Conservation (phyloP, 441 rosid genomes). For the Breynia disticha region DNA sequence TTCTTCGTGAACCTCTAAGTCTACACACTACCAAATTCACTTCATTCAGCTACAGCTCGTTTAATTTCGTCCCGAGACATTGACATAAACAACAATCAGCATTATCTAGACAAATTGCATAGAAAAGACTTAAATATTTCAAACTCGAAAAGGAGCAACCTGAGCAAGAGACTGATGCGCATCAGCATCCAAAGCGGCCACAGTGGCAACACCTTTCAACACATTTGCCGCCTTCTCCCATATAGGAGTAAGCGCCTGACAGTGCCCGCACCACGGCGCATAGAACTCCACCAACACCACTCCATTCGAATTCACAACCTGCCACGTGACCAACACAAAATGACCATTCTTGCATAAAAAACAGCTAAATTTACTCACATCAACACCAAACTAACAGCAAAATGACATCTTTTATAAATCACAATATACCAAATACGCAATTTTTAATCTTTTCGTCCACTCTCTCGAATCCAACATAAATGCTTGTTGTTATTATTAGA, state of each 20-base stretch:
- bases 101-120: too few relatives aligned
- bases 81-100: too few relatives aligned
- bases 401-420: too few relatives aligned
- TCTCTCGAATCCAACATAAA: constrained; percentile 10
- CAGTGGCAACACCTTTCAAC: constrained; percentile 90
- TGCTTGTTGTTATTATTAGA: not conserved
- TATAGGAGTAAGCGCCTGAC: constrained; percentile 76
- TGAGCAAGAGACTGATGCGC: constrained; percentile 90
- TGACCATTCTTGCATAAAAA: too few relatives aligned
- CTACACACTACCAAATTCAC: too few relatives aligned
- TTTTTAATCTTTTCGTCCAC: not conserved
- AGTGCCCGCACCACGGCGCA: constrained; percentile 99
- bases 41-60: too few relatives aligned
- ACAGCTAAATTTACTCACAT: too few relatives aligned
- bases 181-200: constrained; percentile 95
- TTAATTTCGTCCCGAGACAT: too few relatives aligned
- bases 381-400: too few relatives aligned
- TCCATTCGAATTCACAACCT: constrained; percentile 82
- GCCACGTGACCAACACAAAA: constrained; percentile 12
- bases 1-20: too few relatives aligned
- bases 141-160: constrained; percentile 27
- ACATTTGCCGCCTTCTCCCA: constrained; percentile 92
- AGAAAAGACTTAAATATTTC: too few relatives aligned
- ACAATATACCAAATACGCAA: too few relatives aligned
- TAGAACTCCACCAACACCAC: constrained; percentile 90